phyloP scores from a whole-genome alignment of 2,329 filamentous ascomycete genomes.

The Hymenoscyphus fructigenus region DNA sequence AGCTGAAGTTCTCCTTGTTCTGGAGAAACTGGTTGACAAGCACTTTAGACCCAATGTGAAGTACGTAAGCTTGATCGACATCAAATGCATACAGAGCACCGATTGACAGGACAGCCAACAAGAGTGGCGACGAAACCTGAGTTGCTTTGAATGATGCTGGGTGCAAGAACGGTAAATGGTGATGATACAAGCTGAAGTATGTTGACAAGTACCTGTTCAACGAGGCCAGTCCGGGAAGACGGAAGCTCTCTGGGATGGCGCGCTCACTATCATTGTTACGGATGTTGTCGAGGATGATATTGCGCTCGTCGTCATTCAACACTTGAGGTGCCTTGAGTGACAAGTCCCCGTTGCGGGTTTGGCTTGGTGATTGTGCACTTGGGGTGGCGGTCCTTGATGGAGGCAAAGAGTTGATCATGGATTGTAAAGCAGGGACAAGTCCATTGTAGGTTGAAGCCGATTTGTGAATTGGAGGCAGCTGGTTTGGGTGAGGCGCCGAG shows the following conservation, averaged over 20 bases:
- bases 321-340: conserved; percentile 77
- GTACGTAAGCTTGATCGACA: conserved; percentile 93
- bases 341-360: conserved; percentile 64
- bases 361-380: conserved; percentile 71
- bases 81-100: conserved; percentile 96
- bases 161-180: conserved; percentile 93
- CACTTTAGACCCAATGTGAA: conserved; percentile 96
- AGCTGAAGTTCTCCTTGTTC: conserved; percentile 98
- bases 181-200: conserved; percentile 96
- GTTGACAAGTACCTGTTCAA: conserved; percentile 92
- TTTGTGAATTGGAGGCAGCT: conserved; percentile 69
- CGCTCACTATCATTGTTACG: conserved; percentile 76
- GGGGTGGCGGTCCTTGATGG: conserved; percentile 69
- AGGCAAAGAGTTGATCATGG: conserved; percentile 71
- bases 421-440: conserved; percentile 64
- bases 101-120: conserved; percentile 90
- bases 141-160: conserved; percentile 85
- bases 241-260: conserved; percentile 84
- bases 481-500: conserved; percentile 55
- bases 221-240: conserved; percentile 74
- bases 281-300: conserved; percentile 82
- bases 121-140: conserved; percentile 74
- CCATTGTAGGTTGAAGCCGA: conserved; percentile 53
- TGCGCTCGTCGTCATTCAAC: conserved; percentile 79
- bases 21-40: conserved; percentile 95